Evolutionary conservation across 345 rosid species (phyloP), one percentile per base, ranked within the genome.

Genomic region (Cardamine chenopodiifolia): DNA sequence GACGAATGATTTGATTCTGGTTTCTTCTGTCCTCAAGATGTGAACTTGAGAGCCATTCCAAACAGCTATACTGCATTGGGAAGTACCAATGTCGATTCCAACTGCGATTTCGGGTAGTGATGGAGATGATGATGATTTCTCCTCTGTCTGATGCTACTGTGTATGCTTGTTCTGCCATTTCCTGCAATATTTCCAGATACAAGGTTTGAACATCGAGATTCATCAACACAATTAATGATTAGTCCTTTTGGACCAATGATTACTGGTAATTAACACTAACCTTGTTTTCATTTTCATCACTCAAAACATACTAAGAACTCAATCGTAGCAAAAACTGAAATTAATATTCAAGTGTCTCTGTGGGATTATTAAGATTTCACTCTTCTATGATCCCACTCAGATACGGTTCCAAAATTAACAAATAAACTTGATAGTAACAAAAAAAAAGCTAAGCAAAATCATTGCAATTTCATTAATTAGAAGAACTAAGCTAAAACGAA

Each of bases 1-100:
- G 70, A 94, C 98, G 39, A 84, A 91, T 5, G 97, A 91, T 42
- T 81, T 84, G 82, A 89, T 86, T 88, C 55, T 91, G 92, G 82
- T 91, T 87, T 71, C 93, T 79, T 12, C 85, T 83, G 67, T 94
- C 75, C 85, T 84, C 40, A 91, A 83, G 57, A 94, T 86, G 81
- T 94, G 88, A 7, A 94, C 90, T 79, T 87, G 83, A 55, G 93
- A 86, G 26, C 96, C 96, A 61, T 88, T 90, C 97, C 97, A 94
- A 50, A 87, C 78, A 1, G 96, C 95, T 20, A 90, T 78, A 44
- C 97, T 88, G 80, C 96, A 94, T 22, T 88, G 90, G 3, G 95
- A 94, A 62, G 98, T 90, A 54, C 97, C 96, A 17, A 94, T 83
- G 80, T 94, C 97, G 19, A 94, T 81, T 61, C 96, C 98, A 67